Conservation (phyloP, 768 basidiomycete genomes). For the Suillus luteus region DNA sequence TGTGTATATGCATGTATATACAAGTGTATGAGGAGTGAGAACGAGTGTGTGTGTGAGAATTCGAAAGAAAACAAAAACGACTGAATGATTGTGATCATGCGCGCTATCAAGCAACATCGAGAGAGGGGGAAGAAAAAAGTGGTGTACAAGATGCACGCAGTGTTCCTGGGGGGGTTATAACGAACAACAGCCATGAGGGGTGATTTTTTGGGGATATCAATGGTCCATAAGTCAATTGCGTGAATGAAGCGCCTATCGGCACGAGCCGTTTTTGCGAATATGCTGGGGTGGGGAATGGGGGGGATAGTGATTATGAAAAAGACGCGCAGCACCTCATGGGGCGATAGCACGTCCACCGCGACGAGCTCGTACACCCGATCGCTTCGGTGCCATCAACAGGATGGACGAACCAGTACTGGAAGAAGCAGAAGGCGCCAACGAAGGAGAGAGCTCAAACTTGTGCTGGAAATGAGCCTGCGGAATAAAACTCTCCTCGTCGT, state of each 20-base stretch:
- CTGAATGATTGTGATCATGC: constrained; percentile 28
- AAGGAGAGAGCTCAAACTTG: constrained; percentile 22
- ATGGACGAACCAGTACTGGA: constrained; percentile 31
- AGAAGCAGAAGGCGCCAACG: constrained; percentile 23
- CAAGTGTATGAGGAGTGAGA: constrained; percentile 34
- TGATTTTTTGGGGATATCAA: constrained; percentile 9
- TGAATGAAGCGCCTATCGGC: constrained; percentile 11
- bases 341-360: constrained; percentile 16
- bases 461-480: constrained; percentile 23
- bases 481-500: constrained; percentile 24
- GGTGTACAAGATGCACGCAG: constrained; percentile 19
- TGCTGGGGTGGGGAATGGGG: background rate
- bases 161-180: constrained; percentile 19
- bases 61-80: constrained; percentile 7
- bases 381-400: constrained; percentile 33
- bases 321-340: constrained; percentile 17
- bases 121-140: background rate
- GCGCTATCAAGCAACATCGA: constrained; percentile 23
- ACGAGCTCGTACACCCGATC: constrained; percentile 21
- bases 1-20: constrained; percentile 42
- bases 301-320: constrained; percentile 7
- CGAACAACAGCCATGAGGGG: constrained; percentile 10
- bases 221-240: constrained; percentile 2
- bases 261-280: constrained; percentile 12
- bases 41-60: constrained; percentile 29